phyloP scores from a whole-genome alignment of 2,329 filamentous ascomycete genomes.

The Penicillium hesseltinei region DNA sequence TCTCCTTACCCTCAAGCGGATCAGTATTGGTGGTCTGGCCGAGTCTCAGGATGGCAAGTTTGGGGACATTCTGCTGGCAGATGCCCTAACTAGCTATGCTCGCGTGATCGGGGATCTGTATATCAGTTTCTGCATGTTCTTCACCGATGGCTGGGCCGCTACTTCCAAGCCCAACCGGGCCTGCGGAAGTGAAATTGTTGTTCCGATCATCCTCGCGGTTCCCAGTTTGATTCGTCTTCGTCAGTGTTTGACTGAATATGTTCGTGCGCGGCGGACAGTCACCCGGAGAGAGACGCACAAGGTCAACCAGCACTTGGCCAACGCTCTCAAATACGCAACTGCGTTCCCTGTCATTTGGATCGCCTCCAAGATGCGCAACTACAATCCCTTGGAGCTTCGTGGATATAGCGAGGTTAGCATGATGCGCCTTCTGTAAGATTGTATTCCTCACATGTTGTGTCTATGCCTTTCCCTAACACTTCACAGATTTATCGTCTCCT shows the following conservation, averaged over 20 bases:
- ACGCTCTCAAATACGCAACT: constrained; percentile 91
- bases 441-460: not conserved
- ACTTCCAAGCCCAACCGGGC: constrained; percentile 77
- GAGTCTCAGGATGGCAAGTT: constrained; percentile 88
- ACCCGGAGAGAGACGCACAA: constrained; percentile 55
- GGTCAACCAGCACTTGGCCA: constrained; percentile 85
- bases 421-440: constrained; percentile 54
- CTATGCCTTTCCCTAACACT: not conserved
- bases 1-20: constrained; percentile 70
- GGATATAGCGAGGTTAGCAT: constrained; percentile 55
- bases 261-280: constrained; percentile 61
- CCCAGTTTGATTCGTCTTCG: constrained; percentile 84
- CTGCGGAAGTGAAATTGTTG: constrained; percentile 75
- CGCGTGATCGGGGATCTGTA: constrained; percentile 90
- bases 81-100: constrained; percentile 91
- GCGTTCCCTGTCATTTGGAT: constrained; percentile 90
- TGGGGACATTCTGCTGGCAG: constrained; percentile 87
- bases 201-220: constrained; percentile 79
- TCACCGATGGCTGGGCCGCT: constrained; percentile 66
- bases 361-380: constrained; percentile 68
- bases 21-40: constrained; percentile 81
- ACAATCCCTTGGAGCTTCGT: constrained; percentile 51
- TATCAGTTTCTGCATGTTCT: constrained; percentile 88
- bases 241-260: constrained; percentile 87
- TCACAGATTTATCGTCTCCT: constrained; percentile 67